Conservation (phyloP, 768 basidiomycete species). For the Hypsizygus marmoreus region DNA sequence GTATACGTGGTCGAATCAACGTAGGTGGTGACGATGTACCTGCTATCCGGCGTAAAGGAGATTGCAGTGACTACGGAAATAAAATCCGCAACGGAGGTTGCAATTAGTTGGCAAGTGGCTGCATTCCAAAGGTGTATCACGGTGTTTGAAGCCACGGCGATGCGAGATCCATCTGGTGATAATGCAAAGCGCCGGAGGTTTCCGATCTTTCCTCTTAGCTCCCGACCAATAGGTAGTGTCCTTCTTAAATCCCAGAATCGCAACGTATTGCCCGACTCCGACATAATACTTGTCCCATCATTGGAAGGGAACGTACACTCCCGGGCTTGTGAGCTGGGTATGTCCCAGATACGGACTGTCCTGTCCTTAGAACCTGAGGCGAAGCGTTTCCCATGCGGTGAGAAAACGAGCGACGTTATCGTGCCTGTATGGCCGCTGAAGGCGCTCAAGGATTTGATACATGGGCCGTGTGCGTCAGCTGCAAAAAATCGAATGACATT, state of each 20-base stretch:
- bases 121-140: slow-evolving; percentile 8
- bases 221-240: neutral
- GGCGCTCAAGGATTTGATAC: neutral
- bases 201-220: neutral
- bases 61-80: neutral
- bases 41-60: neutral
- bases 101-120: neutral
- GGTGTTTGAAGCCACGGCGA: slow-evolving; percentile 4
- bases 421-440: slow-evolving; percentile 13
- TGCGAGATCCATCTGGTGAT: slow-evolving; percentile 2
- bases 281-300: neutral
- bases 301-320: slow-evolving; percentile 3
- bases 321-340: slow-evolving; percentile 7
- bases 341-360: slow-evolving; percentile 28
- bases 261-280: neutral
- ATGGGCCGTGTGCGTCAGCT: neutral
- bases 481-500: slow-evolving; percentile 2
- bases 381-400: slow-evolving; percentile 23
- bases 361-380: slow-evolving; percentile 24
- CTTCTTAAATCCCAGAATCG: slow-evolving; percentile 1
- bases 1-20: neutral
- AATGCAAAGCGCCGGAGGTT: slow-evolving; percentile 1
- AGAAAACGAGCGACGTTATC: slow-evolving; percentile 17
- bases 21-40: neutral
- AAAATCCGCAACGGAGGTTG: neutral